A percentile compares a stretch with the other conserved stretches of the same genome.
These are phyloP conservation scores for Brasilioporus rufonigricans DNA, from an alignment of 768 basidiomycete species.

Conservation along the genomic window DNA sequence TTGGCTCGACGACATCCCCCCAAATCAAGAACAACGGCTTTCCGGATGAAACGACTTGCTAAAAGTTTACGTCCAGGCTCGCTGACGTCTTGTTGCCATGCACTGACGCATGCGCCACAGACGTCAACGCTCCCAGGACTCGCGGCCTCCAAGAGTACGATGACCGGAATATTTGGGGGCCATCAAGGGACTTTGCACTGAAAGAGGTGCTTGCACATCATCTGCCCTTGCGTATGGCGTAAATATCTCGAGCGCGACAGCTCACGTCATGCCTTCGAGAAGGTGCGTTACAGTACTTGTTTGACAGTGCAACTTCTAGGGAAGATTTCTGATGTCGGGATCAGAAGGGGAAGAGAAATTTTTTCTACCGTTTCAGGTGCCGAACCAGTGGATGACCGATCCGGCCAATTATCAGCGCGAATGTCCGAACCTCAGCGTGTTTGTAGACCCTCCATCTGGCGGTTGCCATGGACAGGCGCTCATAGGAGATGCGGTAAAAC, in stretches of 20 bases:
- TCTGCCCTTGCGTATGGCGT: background rate
- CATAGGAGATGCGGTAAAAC: background rate
- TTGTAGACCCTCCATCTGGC: background rate
- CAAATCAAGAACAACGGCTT: background rate
- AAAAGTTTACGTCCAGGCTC: background rate
- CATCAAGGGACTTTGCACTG: background rate
- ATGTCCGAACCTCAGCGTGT: background rate
- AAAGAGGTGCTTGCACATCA: background rate
- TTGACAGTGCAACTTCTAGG: background rate
- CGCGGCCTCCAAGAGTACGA: background rate
- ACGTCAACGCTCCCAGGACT: background rate
- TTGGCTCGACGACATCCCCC: background rate
- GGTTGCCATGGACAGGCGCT: background rate
- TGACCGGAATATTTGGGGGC: background rate
- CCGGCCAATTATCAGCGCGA: background rate
- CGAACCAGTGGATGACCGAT: background rate
- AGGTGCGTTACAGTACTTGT: background rate
- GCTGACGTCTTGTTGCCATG: background rate
- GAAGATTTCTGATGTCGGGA: background rate
- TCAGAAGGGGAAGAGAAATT: background rate
- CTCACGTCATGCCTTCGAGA: background rate
- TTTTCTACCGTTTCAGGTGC: conserved; percentile 7
- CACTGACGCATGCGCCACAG: background rate
- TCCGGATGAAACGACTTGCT: background rate
- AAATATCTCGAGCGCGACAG: conserved; percentile 1